A percentile compares a stretch with the other conserved stretches of the same genome.
These are phyloP conservation scores for Colletotrichum ledebouriae DNA, from an alignment of 2,329 filamentous ascomycete genomes.

Conservation along the genomic window DNA sequence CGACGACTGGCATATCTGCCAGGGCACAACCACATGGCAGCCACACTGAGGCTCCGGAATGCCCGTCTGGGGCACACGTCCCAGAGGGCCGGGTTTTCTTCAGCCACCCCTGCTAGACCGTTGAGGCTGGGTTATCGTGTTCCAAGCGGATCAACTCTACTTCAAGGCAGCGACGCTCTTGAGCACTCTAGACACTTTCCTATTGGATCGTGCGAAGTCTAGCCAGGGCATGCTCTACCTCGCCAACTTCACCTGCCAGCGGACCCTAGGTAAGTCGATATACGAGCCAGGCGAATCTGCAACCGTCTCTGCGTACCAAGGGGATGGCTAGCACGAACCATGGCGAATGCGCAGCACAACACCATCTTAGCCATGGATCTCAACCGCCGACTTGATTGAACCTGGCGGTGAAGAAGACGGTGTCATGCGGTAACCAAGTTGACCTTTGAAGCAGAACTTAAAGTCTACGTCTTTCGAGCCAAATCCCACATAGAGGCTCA, in stretches of 20 bases:
- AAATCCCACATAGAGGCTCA: neutral
- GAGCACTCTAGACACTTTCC: neutral
- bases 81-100: conserved; percentile 17
- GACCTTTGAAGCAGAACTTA: no score
- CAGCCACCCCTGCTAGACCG: conserved; percentile 23
- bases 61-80: conserved; percentile 16
- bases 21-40: conserved; percentile 16
- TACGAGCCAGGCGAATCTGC: no score
- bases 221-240: neutral
- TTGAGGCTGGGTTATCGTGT: conserved; percentile 6
- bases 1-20: neutral
- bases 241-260: neutral
- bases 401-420: neutral
- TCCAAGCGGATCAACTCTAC: conserved; percentile 7
- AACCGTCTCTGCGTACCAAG: no score
- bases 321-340: no score
- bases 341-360: neutral
- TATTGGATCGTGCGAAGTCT: neutral
- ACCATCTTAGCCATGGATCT: neutral
- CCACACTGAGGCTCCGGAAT: conserved; percentile 20
- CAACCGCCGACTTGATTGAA: neutral
- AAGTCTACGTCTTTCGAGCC: no score
- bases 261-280: neutral
- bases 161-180: conserved; percentile 31
- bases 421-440: neutral